A percentile compares a stretch with the other conserved stretches of the same genome.
phyloP scores from a whole-genome alignment of 163 green algal species.

The Volvox carteri region DNA sequence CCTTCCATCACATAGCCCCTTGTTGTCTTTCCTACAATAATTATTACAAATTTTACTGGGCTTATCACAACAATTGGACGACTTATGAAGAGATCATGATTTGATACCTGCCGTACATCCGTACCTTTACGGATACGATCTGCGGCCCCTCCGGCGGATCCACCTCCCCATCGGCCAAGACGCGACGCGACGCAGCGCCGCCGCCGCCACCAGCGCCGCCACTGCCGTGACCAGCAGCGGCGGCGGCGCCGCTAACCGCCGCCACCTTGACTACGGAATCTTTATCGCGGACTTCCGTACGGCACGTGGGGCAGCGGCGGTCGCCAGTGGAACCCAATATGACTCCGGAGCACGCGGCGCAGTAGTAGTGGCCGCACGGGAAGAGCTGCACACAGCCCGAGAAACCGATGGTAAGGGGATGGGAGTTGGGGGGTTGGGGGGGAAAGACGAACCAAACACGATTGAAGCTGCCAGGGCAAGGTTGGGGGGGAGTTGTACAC shows the following conservation, averaged over 20 bases:
- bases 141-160: conserved; percentile 65
- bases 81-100: not conserved
- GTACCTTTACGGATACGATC: conserved; percentile 54
- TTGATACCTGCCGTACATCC: not conserved
- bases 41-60: too few relatives aligned
- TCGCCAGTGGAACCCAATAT: conserved; percentile 60
- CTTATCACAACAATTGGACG: not conserved
- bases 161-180: conserved; percentile 52
- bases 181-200: not conserved
- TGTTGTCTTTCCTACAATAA: too few relatives aligned
- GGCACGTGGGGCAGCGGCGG: conserved; percentile 60
- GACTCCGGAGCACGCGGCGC: conserved; percentile 49
- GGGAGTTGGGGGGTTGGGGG: not conserved
- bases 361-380: conserved; percentile 72
- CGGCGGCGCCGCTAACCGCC: not conserved
- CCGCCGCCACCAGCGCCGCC: not conserved
- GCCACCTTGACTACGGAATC: not conserved
- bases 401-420: not conserved
- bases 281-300: conserved; percentile 26
- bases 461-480: not conserved
- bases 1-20: too few relatives aligned
- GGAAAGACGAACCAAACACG: not conserved
- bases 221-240: not conserved
- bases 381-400: conserved; percentile 53
- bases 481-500: too few relatives aligned